These are phyloP conservation scores for Monilinia aucupariae DNA, from an alignment of 2,329 filamentous ascomycete genomes.

Conservation along the genomic window DNA sequence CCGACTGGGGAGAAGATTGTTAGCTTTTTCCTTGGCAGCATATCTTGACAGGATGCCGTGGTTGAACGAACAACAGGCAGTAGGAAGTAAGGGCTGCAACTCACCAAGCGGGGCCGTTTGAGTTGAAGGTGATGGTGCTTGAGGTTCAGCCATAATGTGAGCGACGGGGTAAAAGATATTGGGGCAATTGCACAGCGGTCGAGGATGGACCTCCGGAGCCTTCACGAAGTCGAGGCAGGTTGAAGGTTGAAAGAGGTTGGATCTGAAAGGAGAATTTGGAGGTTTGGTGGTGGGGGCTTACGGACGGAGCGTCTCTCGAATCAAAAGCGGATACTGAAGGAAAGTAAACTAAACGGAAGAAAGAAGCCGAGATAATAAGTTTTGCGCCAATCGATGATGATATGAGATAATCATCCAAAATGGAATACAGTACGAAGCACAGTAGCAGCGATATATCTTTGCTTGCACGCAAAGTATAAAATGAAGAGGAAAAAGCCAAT, in stretches of 20 bases:
- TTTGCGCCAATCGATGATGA: constrained; percentile 6
- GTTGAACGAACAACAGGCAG: constrained; percentile 17
- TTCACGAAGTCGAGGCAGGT: constrained; percentile 13
- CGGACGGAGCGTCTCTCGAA: constrained; percentile 14
- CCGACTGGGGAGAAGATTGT: neutral
- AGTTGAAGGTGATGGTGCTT: constrained; percentile 18
- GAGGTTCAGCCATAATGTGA: constrained; percentile 24
- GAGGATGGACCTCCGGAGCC: constrained; percentile 17
- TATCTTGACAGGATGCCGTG: constrained; percentile 13
- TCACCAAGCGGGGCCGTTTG: constrained; percentile 25
- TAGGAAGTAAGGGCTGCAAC: constrained; percentile 25
- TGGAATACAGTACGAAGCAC: neutral
- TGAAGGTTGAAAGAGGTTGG: constrained; percentile 10
- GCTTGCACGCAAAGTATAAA: too few relatives aligned
- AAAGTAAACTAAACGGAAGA: constrained; percentile 8
- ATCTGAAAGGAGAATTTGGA: constrained; percentile 19
- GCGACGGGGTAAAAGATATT: constrained; percentile 1
- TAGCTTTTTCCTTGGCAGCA: neutral
- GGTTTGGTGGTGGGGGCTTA: constrained; percentile 20
- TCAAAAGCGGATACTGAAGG: constrained; percentile 11
- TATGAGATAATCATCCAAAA: neutral
- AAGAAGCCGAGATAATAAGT: constrained; percentile 12
- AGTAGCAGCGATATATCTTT: too few relatives aligned
- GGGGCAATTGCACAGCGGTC: constrained; percentile 14
- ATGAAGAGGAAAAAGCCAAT: too few relatives aligned